Conservation (phyloP, 2,329 filamentous ascomycete genomes). For the Apiospora kogelbergensis region DNA sequence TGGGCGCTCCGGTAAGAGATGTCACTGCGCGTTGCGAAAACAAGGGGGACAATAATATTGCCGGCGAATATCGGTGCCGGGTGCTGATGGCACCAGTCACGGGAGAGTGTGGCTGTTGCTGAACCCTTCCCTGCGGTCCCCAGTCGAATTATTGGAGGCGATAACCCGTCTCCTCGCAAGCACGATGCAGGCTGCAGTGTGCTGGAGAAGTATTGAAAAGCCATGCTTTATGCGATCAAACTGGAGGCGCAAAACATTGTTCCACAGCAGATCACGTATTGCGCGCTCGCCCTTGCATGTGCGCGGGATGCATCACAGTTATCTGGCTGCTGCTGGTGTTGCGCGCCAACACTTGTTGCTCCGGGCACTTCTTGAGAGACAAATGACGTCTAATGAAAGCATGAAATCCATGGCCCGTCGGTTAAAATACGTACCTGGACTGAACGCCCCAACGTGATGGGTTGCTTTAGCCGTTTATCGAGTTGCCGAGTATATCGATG, state of each 20-base stretch:
- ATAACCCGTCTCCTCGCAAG: neutral
- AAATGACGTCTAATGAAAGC: neutral
- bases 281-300: neutral
- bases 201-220: slow-evolving; percentile 1
- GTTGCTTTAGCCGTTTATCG: neutral
- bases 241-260: neutral
- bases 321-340: neutral
- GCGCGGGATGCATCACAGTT: neutral
- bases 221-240: neutral
- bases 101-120: neutral
- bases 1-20: neutral
- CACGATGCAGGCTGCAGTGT: slow-evolving; percentile 1
- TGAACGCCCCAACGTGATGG: neutral
- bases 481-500: neutral
- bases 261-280: neutral
- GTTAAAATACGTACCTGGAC: neutral
- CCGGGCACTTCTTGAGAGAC: neutral
- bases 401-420: neutral
- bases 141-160: neutral
- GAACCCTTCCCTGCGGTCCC: neutral
- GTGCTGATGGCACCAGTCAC: neutral
- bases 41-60: neutral
- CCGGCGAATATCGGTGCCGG: neutral
- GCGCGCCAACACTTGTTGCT: neutral
- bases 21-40: neutral